Conservation (phyloP, 108 stramenopile species). For the Epithemia pelagica region DNA sequence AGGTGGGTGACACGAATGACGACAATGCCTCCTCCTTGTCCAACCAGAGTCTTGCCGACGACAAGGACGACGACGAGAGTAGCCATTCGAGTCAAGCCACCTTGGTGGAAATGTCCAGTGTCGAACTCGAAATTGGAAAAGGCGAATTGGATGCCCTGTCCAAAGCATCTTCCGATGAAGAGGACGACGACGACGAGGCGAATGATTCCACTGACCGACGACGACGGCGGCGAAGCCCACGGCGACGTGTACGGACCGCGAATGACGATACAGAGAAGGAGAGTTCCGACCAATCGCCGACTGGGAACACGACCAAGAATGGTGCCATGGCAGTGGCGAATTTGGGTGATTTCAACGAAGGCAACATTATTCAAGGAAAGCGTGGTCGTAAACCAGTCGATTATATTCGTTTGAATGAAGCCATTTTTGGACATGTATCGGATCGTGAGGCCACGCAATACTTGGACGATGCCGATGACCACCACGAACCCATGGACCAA, state of each 20-base stretch:
- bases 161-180: slow-evolving; percentile 16
- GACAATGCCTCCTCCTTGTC: slow-evolving; percentile 10
- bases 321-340: not conserved
- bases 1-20: slow-evolving; percentile 36
- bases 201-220: slow-evolving; percentile 1
- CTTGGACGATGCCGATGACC: slow-evolving; percentile 43
- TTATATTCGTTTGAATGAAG: slow-evolving; percentile 64
- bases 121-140: slow-evolving; percentile 55
- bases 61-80: slow-evolving; percentile 33
- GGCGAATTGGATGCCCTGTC: slow-evolving; percentile 72
- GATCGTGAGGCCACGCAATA: slow-evolving; percentile 36
- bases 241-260: slow-evolving; percentile 8
- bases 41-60: slow-evolving; percentile 7
- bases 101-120: slow-evolving; percentile 33
- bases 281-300: not conserved
- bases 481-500: too few relatives aligned
- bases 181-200: slow-evolving; percentile 14
- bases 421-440: slow-evolving; percentile 68
- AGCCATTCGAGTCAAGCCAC: slow-evolving; percentile 31
- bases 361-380: slow-evolving; percentile 76
- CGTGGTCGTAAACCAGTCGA: slow-evolving; percentile 65
- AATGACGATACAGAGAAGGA: not conserved
- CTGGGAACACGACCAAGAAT: slow-evolving; percentile 1
- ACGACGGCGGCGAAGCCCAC: slow-evolving; percentile 15
- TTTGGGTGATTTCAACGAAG: slow-evolving; percentile 44